Evolutionary conservation across 2,329 filamentous ascomycete genomes (phyloP).

Genomic region (Gyromitra esculenta): DNA sequence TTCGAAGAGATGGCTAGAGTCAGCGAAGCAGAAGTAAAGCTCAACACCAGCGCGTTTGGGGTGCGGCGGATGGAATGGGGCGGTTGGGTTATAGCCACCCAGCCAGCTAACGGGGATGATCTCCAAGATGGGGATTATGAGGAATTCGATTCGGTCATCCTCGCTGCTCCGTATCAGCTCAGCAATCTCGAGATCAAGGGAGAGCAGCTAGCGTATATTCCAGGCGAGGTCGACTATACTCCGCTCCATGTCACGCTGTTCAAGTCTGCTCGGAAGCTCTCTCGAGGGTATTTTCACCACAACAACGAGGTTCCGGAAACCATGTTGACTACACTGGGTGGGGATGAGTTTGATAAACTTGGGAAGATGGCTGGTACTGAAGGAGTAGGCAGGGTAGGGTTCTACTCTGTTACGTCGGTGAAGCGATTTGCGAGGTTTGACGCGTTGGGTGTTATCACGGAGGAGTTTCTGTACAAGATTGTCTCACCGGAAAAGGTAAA

Average conservation of each 20-base stretch:
- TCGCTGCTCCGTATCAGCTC: conserved; percentile 85
- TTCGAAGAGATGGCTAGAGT: conserved; percentile 79
- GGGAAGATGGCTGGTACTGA: conserved; percentile 62
- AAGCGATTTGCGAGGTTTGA: conserved; percentile 66
- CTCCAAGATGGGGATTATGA: conserved; percentile 46
- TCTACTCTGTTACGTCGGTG: conserved; percentile 75
- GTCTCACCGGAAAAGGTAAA: conserved; percentile 67
- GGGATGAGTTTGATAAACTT: conserved; percentile 62
- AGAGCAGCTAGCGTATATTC: conserved; percentile 62
- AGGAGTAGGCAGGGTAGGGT: conserved; percentile 76
- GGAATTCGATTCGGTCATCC: conserved; percentile 78
- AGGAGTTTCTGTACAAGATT: conserved; percentile 73
- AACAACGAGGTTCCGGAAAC: conserved; percentile 72
- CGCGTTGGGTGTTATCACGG: conserved; percentile 57
- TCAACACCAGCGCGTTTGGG: conserved; percentile 73
- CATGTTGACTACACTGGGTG: conserved; percentile 83
- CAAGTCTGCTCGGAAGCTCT: conserved; percentile 75
- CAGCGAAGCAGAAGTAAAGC: conserved; percentile 69
- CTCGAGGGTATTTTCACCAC: conserved; percentile 76
- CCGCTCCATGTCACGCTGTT: conserved; percentile 89
- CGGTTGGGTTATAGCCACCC: conserved; percentile 56
- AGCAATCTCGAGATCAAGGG: conserved; percentile 70
- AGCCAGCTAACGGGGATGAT: conserved; percentile 42
- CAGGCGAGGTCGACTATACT: conserved; percentile 83
- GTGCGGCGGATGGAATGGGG: conserved; percentile 65